Percentiles rank a stretch among this genome's conserved stretches.
Conservation (phyloP, 345 rosid species). For the Camelina hispida region DNA sequence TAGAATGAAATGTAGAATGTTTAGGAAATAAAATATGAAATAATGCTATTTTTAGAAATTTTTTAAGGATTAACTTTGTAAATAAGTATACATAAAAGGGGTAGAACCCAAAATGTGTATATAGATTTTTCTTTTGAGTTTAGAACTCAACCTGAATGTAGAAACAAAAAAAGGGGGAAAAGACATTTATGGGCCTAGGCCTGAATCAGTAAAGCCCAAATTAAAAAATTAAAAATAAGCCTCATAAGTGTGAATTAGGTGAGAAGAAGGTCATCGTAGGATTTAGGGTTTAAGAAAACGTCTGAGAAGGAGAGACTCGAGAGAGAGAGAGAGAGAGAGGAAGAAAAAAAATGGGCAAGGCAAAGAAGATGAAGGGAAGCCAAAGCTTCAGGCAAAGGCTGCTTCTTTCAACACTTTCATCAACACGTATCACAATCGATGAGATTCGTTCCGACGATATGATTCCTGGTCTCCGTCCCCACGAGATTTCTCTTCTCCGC, state of each 20-base stretch:
- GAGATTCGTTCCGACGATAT: constrained; percentile 73
- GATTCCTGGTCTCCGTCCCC: constrained; percentile 75
- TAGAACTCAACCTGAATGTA: too few species aligned
- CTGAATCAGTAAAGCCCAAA: not conserved
- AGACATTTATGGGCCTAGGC: constrained; percentile 4
- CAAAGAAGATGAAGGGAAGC: constrained; percentile 71
- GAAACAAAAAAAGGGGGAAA: too few species aligned
- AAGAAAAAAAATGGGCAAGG: constrained; percentile 57
- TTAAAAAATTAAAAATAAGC: not conserved
- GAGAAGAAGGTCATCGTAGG: not conserved
- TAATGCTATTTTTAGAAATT: too few species aligned
- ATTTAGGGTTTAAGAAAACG: constrained; percentile 42
- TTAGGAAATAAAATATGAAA: too few species aligned
- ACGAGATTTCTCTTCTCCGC: constrained; percentile 83
- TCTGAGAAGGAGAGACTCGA: not conserved
- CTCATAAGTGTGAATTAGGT: not conserved
- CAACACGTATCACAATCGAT: constrained; percentile 62
- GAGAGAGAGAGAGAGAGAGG: not conserved
- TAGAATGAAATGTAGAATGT: too few species aligned
- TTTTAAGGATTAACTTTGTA: too few species aligned
- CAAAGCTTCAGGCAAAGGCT: constrained; percentile 74
- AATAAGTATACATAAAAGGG: too few species aligned
- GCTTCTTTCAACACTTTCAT: constrained; percentile 71
- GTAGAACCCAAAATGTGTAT: too few species aligned
- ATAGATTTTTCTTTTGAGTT: too few species aligned